A percentile compares a stretch with the other conserved stretches of the same genome.
phyloP scores from a whole-genome alignment of 192 early-diverging fungal species.

The Linnemannia elongata region DNA sequence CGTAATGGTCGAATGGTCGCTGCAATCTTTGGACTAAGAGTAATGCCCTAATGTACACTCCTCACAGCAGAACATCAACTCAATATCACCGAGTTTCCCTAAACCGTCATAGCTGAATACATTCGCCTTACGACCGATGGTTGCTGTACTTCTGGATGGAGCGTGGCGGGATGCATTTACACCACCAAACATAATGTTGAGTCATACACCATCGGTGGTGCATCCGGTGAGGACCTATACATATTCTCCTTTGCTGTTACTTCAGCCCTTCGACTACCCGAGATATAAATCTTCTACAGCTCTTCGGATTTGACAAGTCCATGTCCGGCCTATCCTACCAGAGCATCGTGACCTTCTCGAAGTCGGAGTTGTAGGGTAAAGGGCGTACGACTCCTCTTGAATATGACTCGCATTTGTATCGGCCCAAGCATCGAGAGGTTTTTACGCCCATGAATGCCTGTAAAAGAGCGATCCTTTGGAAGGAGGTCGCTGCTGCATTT shows the following conservation, averaged over 20 bases:
- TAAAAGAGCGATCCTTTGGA: conserved; percentile 11
- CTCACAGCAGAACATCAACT: too few relatives aligned
- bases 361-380: neutral
- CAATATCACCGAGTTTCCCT: neutral
- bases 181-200: neutral
- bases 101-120: conserved; percentile 13
- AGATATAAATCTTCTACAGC: neutral
- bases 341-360: neutral
- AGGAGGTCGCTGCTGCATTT: conserved; percentile 4
- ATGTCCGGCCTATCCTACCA: neutral
- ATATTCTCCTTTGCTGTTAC: conserved; percentile 27
- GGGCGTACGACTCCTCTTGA: conserved; percentile 2
- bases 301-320: neutral
- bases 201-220: conserved; percentile 6
- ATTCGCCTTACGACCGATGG: conserved; percentile 27
- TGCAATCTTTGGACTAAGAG: neutral
- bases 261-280: neutral
- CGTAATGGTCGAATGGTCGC: conserved; percentile 15
- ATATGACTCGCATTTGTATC: neutral
- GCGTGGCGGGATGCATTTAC: neutral
- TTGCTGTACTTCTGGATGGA: conserved; percentile 24
- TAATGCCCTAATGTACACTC: neutral
- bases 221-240: neutral
- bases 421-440: neutral
- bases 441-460: neutral